Evolutionary conservation across 495 filamentous ascomycete species (phyloP), one percentile per base, ranked within the genome.

Genomic region (Aspergillus indologenus): DNA sequence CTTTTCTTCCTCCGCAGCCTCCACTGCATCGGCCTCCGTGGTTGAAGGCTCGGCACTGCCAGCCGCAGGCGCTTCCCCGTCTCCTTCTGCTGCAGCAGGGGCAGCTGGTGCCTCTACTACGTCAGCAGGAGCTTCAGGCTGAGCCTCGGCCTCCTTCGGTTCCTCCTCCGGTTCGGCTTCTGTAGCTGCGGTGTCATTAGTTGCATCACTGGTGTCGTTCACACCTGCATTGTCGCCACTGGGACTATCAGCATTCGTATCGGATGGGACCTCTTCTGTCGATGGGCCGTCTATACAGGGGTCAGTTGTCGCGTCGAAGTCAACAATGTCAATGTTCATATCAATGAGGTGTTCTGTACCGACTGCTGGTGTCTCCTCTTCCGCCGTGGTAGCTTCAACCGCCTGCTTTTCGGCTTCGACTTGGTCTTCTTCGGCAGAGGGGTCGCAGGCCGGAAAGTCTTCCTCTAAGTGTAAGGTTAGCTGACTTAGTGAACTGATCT

Each of bases 231-330:
- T 22, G 21, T 29, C 47, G 21, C 9, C 1, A 23, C n/a, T 29
- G 17, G 47, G 22, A 26, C 9, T 29, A 29, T 51, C 48, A 31
- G 24, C 48, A 26, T 17, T 42, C n/a, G 20, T 14, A 8, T 34
- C 6, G 17, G 66, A 50, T 17, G 58, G 57, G 21, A 57, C 40
- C 26, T 40, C 53, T 45, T 61, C 67, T 44, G 59, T 31, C 9
- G 58, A 43, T 15, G 26, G 20, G 24, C 44, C 58, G 23, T 67
- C 67, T 51, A 62, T 54, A 52, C 61, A 40, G 12, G 60, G 53
- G 19, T 44, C 52, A 44, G 34, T 42, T 17, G 52, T 40, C 15
- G 44, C 31, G 15, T 49, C 45, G 5, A 29, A 46, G 19, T 50
- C 55, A 12, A 29, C 45, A 42, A 21, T 50, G 19, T 40, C 45